Base-by-base conservation (phyloP, 148 eudicot genomes). In the Persicaria tinctoria region DNA sequence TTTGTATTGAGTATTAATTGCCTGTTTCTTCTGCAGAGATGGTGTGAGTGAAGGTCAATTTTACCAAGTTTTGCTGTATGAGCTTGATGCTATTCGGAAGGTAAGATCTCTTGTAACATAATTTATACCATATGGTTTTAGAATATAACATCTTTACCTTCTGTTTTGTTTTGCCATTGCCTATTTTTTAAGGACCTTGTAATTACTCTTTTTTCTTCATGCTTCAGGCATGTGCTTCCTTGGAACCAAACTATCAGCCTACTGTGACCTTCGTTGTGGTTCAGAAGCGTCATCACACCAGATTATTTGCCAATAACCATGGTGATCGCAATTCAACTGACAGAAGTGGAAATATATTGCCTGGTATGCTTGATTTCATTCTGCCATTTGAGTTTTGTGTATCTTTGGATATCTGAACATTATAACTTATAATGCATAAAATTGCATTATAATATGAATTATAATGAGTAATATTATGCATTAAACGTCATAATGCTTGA, bases 181-280 rank as follows among this genome's bases (percentile, higher is more conserved):
- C 68, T 17, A 56, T 16, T 56, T 2, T 56, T 57, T 57, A 4
- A 50, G 27, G 27, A 57, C 63, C 63, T 57, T 57, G 8, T 8
- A 9, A 50, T 12, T 49, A 7, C 38, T 57, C 10, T 18, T 55
- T 57, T 7, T 3, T 11, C 14, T 72, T 27, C 23, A 66, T 13
- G 68, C 54, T 55, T 62, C 79, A 89, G 92, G 92, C 98, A 59
- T 93, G 98, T 78, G 87, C 88, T 70, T 87, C 94, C 11, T 75
- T 93, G 82, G 98, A 93, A 78, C 91, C 92, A 44, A 87, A 91
- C 77, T 91, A 93, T 79, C 98, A 93, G 87, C 97, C 98, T 20
- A 86, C 89, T n/a, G 95, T 92, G 72, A 92, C 97, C 44, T 90
- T 90, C 75, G 96, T 90, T 70, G 93, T 92, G 47, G 97, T 92